Evolutionary conservation across 768 basidiomycete genomes (phyloP).

Genomic region (Leccinum obscurum): DNA sequence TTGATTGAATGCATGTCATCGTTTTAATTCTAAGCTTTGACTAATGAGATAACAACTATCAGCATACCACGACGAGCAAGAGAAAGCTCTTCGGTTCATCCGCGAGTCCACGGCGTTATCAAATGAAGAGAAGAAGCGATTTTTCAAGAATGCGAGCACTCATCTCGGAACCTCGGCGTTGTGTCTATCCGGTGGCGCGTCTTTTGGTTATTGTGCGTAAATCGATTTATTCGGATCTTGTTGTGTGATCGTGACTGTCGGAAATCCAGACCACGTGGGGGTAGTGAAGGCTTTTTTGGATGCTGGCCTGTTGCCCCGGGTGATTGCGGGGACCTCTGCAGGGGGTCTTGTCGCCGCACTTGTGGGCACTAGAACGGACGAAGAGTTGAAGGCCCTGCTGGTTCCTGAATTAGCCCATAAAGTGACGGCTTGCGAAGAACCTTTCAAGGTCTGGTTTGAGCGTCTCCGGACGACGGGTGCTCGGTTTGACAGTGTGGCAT

Average conservation of each 20-base stretch:
- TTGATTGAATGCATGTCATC: constrained; percentile 72
- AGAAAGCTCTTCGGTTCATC: constrained; percentile 72
- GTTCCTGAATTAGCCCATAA: constrained; percentile 82
- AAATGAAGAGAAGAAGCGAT: constrained; percentile 85
- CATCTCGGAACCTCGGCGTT: constrained; percentile 91
- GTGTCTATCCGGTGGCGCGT: constrained; percentile 94
- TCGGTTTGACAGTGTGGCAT: constrained; percentile 86
- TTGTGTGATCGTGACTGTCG: not conserved
- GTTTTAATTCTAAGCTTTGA: not conserved
- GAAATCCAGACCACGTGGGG: constrained; percentile 73
- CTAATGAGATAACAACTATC: constrained; percentile 4
- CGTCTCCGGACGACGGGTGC: constrained; percentile 87
- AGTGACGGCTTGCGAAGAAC: constrained; percentile 81
- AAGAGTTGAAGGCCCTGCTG: constrained; percentile 75
- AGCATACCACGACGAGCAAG: constrained; percentile 84
- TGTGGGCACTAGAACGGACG: constrained; percentile 84
- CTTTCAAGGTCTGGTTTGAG: constrained; percentile 64
- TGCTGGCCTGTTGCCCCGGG: constrained; percentile 80
- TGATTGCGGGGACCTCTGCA: constrained; percentile 93
- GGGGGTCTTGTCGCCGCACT: constrained; percentile 81
- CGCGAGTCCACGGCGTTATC: constrained; percentile 72
- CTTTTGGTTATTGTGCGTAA: constrained; percentile 84
- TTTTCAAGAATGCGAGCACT: constrained; percentile 87
- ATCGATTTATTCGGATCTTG: not conserved
- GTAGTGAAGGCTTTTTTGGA: constrained; percentile 93